Evolutionary conservation across 495 filamentous ascomycete genomes (phyloP).

Genomic region (Lasiosphaeris hirsuta): DNA sequence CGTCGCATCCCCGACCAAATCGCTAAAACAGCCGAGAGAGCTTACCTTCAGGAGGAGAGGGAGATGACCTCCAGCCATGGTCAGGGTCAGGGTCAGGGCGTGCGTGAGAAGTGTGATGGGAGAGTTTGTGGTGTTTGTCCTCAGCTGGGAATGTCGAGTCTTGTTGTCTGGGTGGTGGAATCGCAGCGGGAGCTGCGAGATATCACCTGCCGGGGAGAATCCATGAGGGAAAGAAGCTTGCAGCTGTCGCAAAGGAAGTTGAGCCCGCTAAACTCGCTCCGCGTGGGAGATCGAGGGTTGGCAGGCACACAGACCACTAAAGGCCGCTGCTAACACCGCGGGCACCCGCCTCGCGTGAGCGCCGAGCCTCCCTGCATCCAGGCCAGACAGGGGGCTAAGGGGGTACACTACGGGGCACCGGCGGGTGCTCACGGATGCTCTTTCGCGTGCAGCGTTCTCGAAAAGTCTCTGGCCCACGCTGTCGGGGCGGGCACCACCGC

Average conservation of each 20-base stretch:
- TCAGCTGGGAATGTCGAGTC: no score
- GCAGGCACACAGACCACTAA: slow-evolving; percentile 5
- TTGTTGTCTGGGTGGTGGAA: not conserved
- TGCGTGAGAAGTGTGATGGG: not conserved
- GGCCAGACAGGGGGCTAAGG: no score
- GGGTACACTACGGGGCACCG: no score
- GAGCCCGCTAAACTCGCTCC: slow-evolving; percentile 13
- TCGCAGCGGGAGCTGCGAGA: slow-evolving; percentile 22
- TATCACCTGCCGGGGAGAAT: slow-evolving; percentile 20
- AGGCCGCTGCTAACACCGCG: not conserved
- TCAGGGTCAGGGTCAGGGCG: not conserved
- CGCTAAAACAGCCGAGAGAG: not conserved
- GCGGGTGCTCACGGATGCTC: no score
- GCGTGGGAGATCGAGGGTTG: slow-evolving; percentile 9
- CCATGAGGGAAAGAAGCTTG: slow-evolving; percentile 16
- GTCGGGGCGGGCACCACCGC: no score
- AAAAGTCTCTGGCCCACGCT: no score
- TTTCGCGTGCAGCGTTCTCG: no score
- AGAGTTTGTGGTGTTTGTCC: not conserved
- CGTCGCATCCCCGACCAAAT: not conserved
- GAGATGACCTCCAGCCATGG: slow-evolving; percentile 26
- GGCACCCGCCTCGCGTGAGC: no score
- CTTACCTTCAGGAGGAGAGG: slow-evolving; percentile 26
- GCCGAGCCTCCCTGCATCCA: no score
- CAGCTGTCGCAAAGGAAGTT: slow-evolving; percentile 3